phyloP scores from a whole-genome alignment of 306 rosid species.

The Cicer cuneatum region DNA sequence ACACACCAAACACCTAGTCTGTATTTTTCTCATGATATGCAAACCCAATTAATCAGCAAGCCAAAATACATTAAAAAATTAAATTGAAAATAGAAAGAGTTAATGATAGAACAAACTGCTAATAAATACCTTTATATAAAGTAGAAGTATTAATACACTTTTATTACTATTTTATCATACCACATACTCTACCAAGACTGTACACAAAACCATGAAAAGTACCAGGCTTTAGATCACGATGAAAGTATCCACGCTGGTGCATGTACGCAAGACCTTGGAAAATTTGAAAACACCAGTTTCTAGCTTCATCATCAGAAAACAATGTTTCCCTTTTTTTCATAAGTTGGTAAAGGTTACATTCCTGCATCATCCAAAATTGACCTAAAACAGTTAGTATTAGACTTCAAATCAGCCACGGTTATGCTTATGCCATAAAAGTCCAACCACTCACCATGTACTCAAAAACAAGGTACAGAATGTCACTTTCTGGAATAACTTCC shows the following conservation, averaged over 20 bases:
- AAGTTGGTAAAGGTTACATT: slow-evolving; percentile 85
- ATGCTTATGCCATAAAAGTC: neutral
- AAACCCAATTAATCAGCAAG: slow-evolving; percentile 21
- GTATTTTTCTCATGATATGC: slow-evolving; percentile 2
- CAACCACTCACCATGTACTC: slow-evolving; percentile 84
- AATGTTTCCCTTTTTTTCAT: slow-evolving; percentile 84
- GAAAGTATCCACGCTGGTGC: slow-evolving; percentile 98
- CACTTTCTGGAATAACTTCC: slow-evolving; percentile 93
- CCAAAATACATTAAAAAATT: neutral
- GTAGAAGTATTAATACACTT: neutral
- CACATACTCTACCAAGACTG: slow-evolving; percentile 32
- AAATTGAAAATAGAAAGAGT: neutral
- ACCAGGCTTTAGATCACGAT: slow-evolving; percentile 99
- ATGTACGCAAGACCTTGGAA: slow-evolving; percentile 96
- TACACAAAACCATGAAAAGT: slow-evolving; percentile 25
- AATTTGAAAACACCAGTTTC: slow-evolving; percentile 97
- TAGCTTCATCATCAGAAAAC: slow-evolving; percentile 80
- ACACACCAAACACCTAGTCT: slow-evolving; percentile 32
- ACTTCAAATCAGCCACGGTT: neutral
- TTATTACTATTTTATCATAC: neutral
- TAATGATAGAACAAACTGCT: slow-evolving; percentile 11
- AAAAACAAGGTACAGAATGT: slow-evolving; percentile 82
- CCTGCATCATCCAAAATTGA: slow-evolving; percentile 54
- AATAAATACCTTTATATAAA: neutral
- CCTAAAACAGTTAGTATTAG: slow-evolving; percentile 14